Base-by-base conservation (phyloP, 306 rosid genomes). In the Leucaena leucocephala region DNA sequence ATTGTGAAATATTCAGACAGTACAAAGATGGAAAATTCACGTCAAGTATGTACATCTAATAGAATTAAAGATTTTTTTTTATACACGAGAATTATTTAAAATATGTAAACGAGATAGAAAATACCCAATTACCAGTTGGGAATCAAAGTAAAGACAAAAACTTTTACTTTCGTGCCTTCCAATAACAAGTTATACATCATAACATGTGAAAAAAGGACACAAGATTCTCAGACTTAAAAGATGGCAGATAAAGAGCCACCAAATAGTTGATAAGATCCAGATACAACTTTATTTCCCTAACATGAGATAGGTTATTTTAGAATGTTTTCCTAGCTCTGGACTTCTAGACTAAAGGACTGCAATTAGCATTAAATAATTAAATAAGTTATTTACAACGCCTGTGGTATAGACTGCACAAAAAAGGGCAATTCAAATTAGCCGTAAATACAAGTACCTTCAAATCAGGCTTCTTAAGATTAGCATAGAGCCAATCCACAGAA, bases 401-500 rank as follows among this genome's bases (percentile, higher is more conserved):
- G 46, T 55, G 19, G 17, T 34, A 50, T 40, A 68, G 42, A 59
- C 34, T 40, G 33, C 45, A 27, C 52, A 40, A 16, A 44, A 1
- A 64, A 76, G 38, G 44, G 43, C 40, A 54, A 33, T 39, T 35
- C 35, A 75, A 21, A 46, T 38, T 22, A 76, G 44, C 55, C 73
- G 68, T 57, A 69, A 55, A 59, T 17, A 35, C n/a, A 16, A 54
- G 76, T 83, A 94, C 99, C 97, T 93, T 96, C 83, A 96, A 71
- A 73, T 89, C 89, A 64, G 93, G 92, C 76, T 88, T 87, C 89
- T 88, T 93, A 72, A 96, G 87, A 83, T 96, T 88, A 69, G 88
- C 85, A 81, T 89, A 90, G 52, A 96, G 97, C 99, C 99, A 96
- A 65, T 90, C 96, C 16, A 85, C 94, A 57, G 99, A 90, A 76